Evolutionary conservation across 768 basidiomycete species (phyloP).

Genomic region (Boletus vinaceobasis): DNA sequence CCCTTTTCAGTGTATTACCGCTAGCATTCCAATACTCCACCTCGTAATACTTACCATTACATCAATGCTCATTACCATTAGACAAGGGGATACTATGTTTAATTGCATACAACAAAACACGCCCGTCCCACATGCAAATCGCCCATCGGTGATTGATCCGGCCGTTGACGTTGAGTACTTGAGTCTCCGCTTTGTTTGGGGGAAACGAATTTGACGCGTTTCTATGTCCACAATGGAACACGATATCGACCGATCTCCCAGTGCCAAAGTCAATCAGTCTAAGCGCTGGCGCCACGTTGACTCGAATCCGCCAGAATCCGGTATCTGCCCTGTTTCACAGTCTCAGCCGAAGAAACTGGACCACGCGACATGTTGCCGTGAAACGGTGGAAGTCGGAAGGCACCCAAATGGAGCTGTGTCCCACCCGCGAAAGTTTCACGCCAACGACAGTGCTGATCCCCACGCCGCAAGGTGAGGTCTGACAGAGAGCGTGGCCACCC

Average conservation of each 20-base stretch:
- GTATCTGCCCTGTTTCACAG: constrained; percentile 24
- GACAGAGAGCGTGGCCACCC: not conserved
- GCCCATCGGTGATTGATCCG: constrained; percentile 19
- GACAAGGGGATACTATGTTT: constrained; percentile 14
- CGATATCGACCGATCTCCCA: constrained; percentile 10
- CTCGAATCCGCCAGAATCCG: constrained; percentile 10
- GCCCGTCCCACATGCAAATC: constrained; percentile 10
- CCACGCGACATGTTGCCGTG: constrained; percentile 18
- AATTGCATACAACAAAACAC: constrained; percentile 9
- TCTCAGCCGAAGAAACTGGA: constrained; percentile 1
- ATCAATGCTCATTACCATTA: constrained; percentile 13
- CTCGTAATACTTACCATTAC: constrained; percentile 25
- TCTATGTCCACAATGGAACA: constrained; percentile 10
- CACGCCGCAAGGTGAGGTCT: not conserved
- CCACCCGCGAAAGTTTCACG: constrained; percentile 25
- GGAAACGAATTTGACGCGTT: constrained; percentile 22
- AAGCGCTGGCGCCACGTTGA: constrained; percentile 19
- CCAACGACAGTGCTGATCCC: not conserved
- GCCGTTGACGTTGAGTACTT: not conserved
- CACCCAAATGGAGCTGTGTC: constrained; percentile 4
- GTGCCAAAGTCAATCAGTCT: constrained; percentile 23
- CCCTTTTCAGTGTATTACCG: constrained; percentile 17
- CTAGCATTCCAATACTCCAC: constrained; percentile 17
- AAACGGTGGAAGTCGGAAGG: constrained; percentile 9
- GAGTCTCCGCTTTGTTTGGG: not conserved